phyloP scores from a whole-genome alignment of 2,329 filamentous ascomycete species.

The Aspergillus sojae region DNA sequence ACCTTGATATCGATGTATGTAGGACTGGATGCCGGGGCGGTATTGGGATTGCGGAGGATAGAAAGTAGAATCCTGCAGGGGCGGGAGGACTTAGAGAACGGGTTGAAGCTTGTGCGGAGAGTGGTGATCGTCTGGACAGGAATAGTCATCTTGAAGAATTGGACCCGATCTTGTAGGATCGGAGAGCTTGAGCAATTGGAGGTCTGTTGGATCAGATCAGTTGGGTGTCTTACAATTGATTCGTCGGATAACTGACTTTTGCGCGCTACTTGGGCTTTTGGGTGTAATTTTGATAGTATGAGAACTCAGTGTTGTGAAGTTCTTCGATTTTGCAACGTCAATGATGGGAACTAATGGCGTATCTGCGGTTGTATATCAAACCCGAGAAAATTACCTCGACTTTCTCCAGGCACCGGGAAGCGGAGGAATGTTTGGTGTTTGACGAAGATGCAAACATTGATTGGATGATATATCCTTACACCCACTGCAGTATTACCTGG shows the following conservation, averaged over 20 bases:
- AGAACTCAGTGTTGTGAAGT: background rate
- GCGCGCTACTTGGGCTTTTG: background rate
- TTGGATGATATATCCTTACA: background rate
- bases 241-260: background rate
- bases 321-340: background rate
- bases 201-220: background rate
- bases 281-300: too few relatives aligned
- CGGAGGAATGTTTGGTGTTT: slow-evolving; percentile 27
- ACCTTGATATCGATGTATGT: slow-evolving; percentile 75
- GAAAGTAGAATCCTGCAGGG: slow-evolving; percentile 87
- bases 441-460: slow-evolving; percentile 33
- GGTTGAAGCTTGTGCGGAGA: slow-evolving; percentile 86
- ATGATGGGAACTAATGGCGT: background rate
- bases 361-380: background rate
- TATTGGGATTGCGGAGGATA: slow-evolving; percentile 78
- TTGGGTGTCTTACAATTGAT: background rate
- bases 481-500: background rate
- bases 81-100: slow-evolving; percentile 78
- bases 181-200: background rate
- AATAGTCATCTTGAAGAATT: slow-evolving; percentile 36
- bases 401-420: slow-evolving; percentile 8
- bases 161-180: background rate
- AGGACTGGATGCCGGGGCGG: slow-evolving; percentile 75
- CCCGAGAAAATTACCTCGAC: slow-evolving; percentile 15
- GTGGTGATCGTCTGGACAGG: slow-evolving; percentile 61